phyloP scores from a whole-genome alignment of 1,284 basidiomycete species.

The Puccinia hordei region DNA sequence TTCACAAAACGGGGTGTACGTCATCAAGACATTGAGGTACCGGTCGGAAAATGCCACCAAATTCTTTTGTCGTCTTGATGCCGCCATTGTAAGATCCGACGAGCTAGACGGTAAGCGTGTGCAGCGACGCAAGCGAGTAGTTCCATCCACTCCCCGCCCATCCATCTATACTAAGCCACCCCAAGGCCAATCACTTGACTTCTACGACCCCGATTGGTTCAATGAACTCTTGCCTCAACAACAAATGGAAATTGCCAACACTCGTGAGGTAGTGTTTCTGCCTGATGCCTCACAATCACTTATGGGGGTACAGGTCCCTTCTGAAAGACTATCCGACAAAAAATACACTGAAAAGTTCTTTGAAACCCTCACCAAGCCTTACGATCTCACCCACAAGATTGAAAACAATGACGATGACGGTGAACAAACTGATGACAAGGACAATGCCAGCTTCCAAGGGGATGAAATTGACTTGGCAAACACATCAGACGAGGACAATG shows the following conservation, averaged over 20 bases:
- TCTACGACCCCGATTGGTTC: conserved; percentile 32
- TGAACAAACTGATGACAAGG: not conserved
- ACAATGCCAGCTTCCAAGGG: not conserved
- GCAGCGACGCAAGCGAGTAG: conserved; percentile 13
- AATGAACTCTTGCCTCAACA: conserved; percentile 15
- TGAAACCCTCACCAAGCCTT: not conserved
- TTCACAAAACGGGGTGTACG: too few relatives aligned
- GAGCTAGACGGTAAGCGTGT: not conserved
- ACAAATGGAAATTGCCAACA: not conserved
- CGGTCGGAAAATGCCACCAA: too few relatives aligned
- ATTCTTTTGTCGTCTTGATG: too few relatives aligned
- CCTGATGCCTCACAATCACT: conserved; percentile 17
- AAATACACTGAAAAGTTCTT: conserved; percentile 7
- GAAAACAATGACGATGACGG: not conserved
- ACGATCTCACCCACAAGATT: conserved; percentile 26
- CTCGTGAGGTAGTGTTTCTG: conserved; percentile 3
- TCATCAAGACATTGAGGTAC: too few relatives aligned
- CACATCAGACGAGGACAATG: not conserved
- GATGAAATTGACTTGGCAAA: not conserved
- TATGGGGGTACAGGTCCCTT: not conserved
- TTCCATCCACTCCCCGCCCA: not conserved
- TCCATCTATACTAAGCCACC: conserved; percentile 22
- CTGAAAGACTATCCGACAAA: not conserved
- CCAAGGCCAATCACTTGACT: conserved; percentile 5
- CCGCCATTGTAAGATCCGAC: not conserved